Base-by-base conservation (phyloP, 1,284 basidiomycete species). In the Hymenochaete sp. region DNA sequence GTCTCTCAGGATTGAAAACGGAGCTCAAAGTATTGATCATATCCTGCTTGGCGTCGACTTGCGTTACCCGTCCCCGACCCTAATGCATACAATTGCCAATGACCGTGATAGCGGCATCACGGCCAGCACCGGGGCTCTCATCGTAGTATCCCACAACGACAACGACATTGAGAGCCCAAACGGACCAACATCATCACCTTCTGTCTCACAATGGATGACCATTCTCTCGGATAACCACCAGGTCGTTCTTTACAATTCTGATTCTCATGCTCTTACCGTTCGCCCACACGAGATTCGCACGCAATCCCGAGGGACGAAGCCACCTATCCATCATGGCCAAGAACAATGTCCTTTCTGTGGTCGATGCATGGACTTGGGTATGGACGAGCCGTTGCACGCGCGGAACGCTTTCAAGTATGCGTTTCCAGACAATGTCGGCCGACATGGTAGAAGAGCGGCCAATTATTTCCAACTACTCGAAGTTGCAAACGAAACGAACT, bases 191-290 rank as follows among this genome's bases (percentile, higher is more conserved):
- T n/a, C n/a, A n/a, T n/a, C n/a, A n/a, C n/a, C n/a, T n/a, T n/a
- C n/a, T n/a, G n/a, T n/a, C n/a, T n/a, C 48, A 10, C 28, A 33
- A 21, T 86, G 83, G 82, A 79, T 73, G 44, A 76, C 82, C 3
- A 83, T 87, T 50, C 67, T 85, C 18, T 83, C 84, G 44, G 76
- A 77, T 4, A 81, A 85, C 0, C 85, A 89, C 61, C 88, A 92
- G 58, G 79, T 93, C 44, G 89, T 93, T 22, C 72, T 93, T 14
- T 93, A 93, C 65, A 88, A 93, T 57, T 79, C 89, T 0, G 81
- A 76, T 1, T 90, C 85, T 0, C 88, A 93, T 59, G 89, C 87
- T 0, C 68, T 93, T 10, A 75, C 85, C 19, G 83, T 93, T 44
- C 71, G 67, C 39, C 62, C 57, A 18, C 59, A 65, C 48, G 56